phyloP scores from a whole-genome alignment of 768 basidiomycete genomes.

The Vararia minispora region DNA sequence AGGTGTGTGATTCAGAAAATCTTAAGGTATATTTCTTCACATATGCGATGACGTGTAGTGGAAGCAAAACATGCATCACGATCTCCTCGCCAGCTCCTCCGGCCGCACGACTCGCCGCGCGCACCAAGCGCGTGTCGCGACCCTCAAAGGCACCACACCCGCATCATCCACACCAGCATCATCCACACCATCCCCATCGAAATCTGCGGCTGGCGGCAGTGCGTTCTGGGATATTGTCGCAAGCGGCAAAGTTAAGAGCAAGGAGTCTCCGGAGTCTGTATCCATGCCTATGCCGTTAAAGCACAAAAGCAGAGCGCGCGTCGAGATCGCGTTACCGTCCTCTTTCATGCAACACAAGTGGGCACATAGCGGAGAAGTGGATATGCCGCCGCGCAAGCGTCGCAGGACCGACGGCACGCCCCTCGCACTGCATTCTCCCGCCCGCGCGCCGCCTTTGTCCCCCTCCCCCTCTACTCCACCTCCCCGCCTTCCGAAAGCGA shows the following conservation, averaged over 20 bases:
- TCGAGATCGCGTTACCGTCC: too few species aligned
- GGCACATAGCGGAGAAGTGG: too few species aligned
- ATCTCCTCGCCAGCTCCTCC: constrained; percentile 47
- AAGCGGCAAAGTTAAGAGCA: constrained; percentile 22
- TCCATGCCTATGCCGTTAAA: too few species aligned
- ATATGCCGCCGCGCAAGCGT: too few species aligned
- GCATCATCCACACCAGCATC: constrained; percentile 15
- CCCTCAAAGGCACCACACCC: constrained; percentile 22
- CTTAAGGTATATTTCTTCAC: constrained; percentile 1
- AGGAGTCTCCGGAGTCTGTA: constrained; percentile 10
- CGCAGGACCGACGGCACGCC: too few species aligned
- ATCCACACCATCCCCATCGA: constrained; percentile 5
- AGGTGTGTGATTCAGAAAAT: constrained; percentile 41
- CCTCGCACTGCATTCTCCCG: too few species aligned
- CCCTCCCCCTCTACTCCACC: too few species aligned
- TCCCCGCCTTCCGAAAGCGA: too few species aligned
- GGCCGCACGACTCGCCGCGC: constrained; percentile 48
- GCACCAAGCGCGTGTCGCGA: constrained; percentile 41
- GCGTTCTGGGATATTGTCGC: constrained; percentile 23
- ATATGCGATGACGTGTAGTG: too few species aligned
- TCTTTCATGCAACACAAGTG: too few species aligned
- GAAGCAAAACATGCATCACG: constrained; percentile 49
- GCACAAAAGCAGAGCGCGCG: too few species aligned
- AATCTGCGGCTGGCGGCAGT: constrained; percentile 12
- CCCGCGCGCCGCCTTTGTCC: too few species aligned